Evolutionary conservation across 345 rosid species (phyloP).

Genomic region (Barbarea vulgaris): DNA sequence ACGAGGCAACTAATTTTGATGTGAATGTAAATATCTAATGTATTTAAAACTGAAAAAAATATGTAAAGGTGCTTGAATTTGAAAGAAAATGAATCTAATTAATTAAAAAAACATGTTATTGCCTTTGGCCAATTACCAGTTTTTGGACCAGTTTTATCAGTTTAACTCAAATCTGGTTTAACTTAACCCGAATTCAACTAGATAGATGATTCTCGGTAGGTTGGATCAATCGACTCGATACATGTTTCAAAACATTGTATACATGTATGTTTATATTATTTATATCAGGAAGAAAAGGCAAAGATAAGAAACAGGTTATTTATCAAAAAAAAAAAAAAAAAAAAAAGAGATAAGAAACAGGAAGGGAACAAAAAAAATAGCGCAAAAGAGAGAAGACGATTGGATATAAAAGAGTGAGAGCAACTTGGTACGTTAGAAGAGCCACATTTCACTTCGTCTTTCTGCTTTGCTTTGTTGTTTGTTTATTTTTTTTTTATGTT

Average conservation of each 20-base stretch:
- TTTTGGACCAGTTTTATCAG: too few relatives aligned
- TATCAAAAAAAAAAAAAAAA: not conserved
- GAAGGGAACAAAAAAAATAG: not conserved
- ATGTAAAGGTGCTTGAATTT: not conserved
- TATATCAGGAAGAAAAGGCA: too few relatives aligned
- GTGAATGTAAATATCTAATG: not conserved
- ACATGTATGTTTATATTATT: not conserved
- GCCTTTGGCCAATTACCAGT: not conserved
- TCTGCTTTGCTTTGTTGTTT: slow-evolving; percentile 27
- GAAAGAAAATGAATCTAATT: not conserved
- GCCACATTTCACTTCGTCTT: slow-evolving; percentile 22
- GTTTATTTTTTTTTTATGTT: not conserved
- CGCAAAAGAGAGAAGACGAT: not conserved
- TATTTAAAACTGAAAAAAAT: not conserved
- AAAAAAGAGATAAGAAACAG: not conserved
- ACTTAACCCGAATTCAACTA: too few relatives aligned
- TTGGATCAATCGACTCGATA: too few relatives aligned
- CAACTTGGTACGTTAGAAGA: slow-evolving; percentile 24
- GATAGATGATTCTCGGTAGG: too few relatives aligned
- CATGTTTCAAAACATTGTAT: too few relatives aligned
- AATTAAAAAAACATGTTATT: not conserved
- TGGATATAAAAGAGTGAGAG: slow-evolving; percentile 9
- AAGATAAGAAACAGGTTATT: not conserved
- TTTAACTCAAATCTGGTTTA: too few relatives aligned
- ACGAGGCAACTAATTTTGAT: slow-evolving; percentile 9